Base-by-base conservation (phyloP, 306 rosid genomes). In the Oxytropis ochrocephala region DNA sequence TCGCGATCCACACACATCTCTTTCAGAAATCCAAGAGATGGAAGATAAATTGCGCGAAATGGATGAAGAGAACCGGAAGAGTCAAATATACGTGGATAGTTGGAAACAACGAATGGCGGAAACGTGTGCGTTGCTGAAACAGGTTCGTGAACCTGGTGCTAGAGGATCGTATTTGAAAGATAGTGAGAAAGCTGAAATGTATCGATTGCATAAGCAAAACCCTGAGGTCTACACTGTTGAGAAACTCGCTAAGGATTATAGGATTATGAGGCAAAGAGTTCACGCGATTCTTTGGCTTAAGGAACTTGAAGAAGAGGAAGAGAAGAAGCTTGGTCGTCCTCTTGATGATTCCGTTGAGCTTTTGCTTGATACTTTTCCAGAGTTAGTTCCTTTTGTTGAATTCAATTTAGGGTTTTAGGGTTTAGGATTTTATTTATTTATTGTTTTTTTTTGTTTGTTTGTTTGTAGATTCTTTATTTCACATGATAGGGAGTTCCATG, bases 191-290 rank as follows among this genome's bases (percentile, higher is more conserved):
- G 87, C 89, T 0, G 92, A 94, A 71, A 94, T 94, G 86, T 90
- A 88, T 70, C 77, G 82, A 8, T 54, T 85, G 83, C 92, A 94
- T 62, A 90, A 90, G 82, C 65, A 94, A 44, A 75, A 86, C 51
- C 94, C 97, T 5, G 87, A 86, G 72, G 78, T 86, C 12, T 86
- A 94, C 83, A 88, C 92, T 0, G 80, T 88, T 0, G 97, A 94
- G 80, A 89, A 41, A 70, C 89, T 94, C 6, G 97, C 97, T 3
- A 84, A 83, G 77, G 98, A 94, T 86, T 94, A 84, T 17, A 84
- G 97, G 70, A 76, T 94, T 35, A 88, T 94, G 97, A 91, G 98
- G 83, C 97, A 94, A 80, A 90, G 98, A 44, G 98, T 94, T 59
- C 98, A 88, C 52, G 97, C 98, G 38, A 94, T 94, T 80, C 91